Evolutionary conservation across 352 stramenopile genomes (phyloP).

Genomic region (Globisporangium radiosum): DNA sequence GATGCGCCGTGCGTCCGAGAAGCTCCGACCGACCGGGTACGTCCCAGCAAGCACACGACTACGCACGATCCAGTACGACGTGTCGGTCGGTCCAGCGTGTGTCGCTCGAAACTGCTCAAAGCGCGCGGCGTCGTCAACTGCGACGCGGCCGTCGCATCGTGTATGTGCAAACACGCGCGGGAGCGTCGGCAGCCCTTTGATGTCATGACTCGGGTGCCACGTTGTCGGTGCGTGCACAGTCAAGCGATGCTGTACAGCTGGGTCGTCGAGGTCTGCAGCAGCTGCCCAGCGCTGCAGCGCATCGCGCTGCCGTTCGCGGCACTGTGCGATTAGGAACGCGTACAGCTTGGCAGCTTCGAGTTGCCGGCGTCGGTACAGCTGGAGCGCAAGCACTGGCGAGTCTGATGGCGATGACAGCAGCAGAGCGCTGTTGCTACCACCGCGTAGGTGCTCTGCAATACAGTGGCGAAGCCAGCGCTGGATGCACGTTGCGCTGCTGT

Average conservation of each 20-base stretch:
- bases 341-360: conserved; percentile 39
- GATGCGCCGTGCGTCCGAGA: conserved; percentile 33
- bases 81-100: conserved; percentile 54
- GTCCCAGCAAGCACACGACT: conserved; percentile 42
- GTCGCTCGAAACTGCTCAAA: conserved; percentile 65
- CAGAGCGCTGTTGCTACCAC: background rate
- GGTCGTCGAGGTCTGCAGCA: conserved; percentile 9
- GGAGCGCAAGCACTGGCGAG: conserved; percentile 29
- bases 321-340: conserved; percentile 28
- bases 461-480: conserved; percentile 39
- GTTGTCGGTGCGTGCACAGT: conserved; percentile 13
- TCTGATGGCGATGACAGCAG: conserved; percentile 5
- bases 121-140: conserved; percentile 44
- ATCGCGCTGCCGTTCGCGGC: conserved; percentile 14
- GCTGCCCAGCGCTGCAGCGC: conserved; percentile 25
- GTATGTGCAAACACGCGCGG: conserved; percentile 28
- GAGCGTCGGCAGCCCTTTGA: conserved; percentile 47
- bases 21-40: conserved; percentile 45
- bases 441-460: conserved; percentile 2
- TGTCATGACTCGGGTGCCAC: conserved; percentile 71
- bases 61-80: conserved; percentile 69
- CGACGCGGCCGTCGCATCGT: conserved; percentile 30
- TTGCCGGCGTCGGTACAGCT: conserved; percentile 38
- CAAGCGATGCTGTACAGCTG: conserved; percentile 11
- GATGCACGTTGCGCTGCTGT: conserved; percentile 20